Base-by-base conservation (phyloP, 192 early-diverging fungal genomes). In the Umbelopsis sp. region DNA sequence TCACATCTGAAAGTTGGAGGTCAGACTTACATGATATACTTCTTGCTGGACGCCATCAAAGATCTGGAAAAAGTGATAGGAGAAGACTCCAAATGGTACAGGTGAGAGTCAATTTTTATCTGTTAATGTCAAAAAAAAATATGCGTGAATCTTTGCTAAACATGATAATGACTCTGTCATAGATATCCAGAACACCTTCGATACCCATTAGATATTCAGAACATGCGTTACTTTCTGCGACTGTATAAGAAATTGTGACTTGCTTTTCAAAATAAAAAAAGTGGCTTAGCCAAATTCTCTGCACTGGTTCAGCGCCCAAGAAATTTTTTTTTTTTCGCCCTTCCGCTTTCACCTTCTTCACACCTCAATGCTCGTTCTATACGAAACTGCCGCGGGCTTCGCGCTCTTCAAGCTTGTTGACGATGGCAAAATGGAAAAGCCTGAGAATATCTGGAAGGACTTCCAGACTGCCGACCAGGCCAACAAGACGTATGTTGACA, bases 331-430 rank as follows among this genome's bases (percentile, higher is more conserved):
- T 72, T 67, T 65, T 51, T 52, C 45, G 21, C 58, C 48, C 33
- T 69, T 53, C 49, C 45, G 21, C 61, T 69, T 64, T 46, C 71
- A 21, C 51, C 23, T 68, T 69, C 46, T 64, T 66, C 71, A 72
- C 44, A 70, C 64, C 71, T 66, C 67, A 61, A 94, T 98, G 94
- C 89, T 98, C 73, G 93, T 98, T 35, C 90, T 99, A 44, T 97
- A 93, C 88, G 97, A 99, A 84, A 97, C 95, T 49, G 90, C 95
- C 61, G 95, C 96, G 55, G 97, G 97, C 58, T 98, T 94, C 74
- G 96, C 97, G 71, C 88, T 99, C 58, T 99, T 98, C 86, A 94
- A 93, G 88, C 84, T 96, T 84, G 82, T 91, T 55, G 92, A 97
- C 80, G 93, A 97, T 73, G 90, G 85, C 67, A 94, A 94, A 84